Conservation (phyloP, 2,329 filamentous ascomycete genomes). For the Trichoderma gracile region DNA sequence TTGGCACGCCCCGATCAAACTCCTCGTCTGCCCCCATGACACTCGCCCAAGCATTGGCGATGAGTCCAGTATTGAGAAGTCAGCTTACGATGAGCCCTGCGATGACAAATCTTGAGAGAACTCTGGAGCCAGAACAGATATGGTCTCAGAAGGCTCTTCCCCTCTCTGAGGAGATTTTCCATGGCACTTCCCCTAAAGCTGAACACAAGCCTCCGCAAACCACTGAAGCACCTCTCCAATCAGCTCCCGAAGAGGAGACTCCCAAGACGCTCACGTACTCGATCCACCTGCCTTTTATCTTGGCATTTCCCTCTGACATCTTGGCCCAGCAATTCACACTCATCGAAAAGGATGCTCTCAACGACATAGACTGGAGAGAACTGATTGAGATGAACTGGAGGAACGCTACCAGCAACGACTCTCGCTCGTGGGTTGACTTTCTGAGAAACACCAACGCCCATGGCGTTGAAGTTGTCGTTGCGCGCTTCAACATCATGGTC, state of each 20-base stretch:
- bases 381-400: conserved; percentile 83
- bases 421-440: conserved; percentile 80
- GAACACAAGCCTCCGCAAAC: conserved; percentile 33
- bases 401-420: conserved; percentile 62
- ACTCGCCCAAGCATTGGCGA: conserved; percentile 47
- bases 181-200: conserved; percentile 39
- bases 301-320: conserved; percentile 76
- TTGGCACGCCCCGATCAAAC: conserved; percentile 34
- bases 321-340: conserved; percentile 82
- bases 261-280: conserved; percentile 44
- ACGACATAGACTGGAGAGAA: conserved; percentile 87
- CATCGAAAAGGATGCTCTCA: conserved; percentile 81
- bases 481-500: conserved; percentile 84
- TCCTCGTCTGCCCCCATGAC: conserved; percentile 51
- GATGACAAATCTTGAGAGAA: conserved; percentile 4
- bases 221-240: conserved; percentile 39
- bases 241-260: conserved; percentile 37
- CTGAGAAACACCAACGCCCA: conserved; percentile 69
- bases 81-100: not conserved
- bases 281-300: conserved; percentile 74
- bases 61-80: conserved; percentile 19
- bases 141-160: conserved; percentile 33
- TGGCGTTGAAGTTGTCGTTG: conserved; percentile 80
- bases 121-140: conserved; percentile 19
- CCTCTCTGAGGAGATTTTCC: conserved; percentile 51